phyloP scores from a whole-genome alignment of 352 stramenopile species.

The Phytophthora agathidicida region DNA sequence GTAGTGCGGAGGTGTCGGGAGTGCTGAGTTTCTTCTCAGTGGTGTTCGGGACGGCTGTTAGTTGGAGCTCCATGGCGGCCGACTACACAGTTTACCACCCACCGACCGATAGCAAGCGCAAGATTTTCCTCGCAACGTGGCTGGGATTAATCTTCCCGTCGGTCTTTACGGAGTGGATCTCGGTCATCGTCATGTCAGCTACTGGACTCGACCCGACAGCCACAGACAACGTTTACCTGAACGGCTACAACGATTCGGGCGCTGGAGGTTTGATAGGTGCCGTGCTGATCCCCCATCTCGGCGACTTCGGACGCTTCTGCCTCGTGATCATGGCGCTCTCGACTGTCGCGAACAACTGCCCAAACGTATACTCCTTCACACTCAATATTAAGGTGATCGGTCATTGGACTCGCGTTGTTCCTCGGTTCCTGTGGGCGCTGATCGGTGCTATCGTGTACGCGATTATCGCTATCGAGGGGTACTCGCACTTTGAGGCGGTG shows the following conservation, averaged over 20 bases:
- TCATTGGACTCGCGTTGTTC: constrained; percentile 32
- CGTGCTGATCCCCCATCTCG: constrained; percentile 36
- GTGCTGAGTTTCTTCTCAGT: constrained; percentile 43
- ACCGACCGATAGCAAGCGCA: constrained; percentile 41
- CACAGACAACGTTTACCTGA: constrained; percentile 29
- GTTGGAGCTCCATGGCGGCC: constrained; percentile 40
- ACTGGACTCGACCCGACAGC: constrained; percentile 28
- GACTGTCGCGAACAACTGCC: constrained; percentile 52
- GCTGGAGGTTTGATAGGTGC: constrained; percentile 40
- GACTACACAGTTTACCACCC: constrained; percentile 54
- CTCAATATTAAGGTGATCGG: constrained; percentile 52
- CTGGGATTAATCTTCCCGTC: constrained; percentile 38
- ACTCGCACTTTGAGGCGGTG: constrained; percentile 44
- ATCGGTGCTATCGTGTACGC: constrained; percentile 40
- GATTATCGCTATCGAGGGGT: constrained; percentile 39
- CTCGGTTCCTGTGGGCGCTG: constrained; percentile 41
- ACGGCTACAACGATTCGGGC: constrained; percentile 43
- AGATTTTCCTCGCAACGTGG: constrained; percentile 49
- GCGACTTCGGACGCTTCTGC: constrained; percentile 48
- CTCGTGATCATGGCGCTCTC: constrained; percentile 51
- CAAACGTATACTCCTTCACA: constrained; percentile 52
- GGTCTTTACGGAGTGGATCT: constrained; percentile 44
- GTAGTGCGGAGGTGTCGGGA: constrained; percentile 38
- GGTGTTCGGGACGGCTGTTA: constrained; percentile 44
- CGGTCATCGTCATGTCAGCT: constrained; percentile 43